Conservation (phyloP, 2,329 filamentous ascomycete genomes). For the Hawksworthiomyces lignivorus region DNA sequence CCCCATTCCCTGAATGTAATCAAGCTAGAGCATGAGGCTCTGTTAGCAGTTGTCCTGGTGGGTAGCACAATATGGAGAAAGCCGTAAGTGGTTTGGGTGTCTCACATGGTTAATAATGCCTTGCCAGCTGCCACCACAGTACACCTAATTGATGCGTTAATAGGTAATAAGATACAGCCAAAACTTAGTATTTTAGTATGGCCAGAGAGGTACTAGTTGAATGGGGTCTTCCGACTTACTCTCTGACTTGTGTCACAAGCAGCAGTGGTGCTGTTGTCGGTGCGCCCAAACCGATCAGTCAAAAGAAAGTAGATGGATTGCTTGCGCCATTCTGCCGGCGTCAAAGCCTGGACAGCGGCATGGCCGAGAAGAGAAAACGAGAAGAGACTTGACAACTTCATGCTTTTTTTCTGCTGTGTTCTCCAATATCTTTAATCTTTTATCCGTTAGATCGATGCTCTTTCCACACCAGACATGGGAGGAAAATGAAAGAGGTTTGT, state of each 20-base stretch:
- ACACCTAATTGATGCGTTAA: too few species aligned
- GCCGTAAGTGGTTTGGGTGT: neutral
- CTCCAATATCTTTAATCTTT: too few species aligned
- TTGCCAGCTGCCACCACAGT: conserved; percentile 54
- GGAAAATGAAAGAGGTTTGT: too few species aligned
- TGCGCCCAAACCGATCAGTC: conserved; percentile 47
- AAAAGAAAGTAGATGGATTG: conserved; percentile 52
- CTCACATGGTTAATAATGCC: conserved; percentile 43
- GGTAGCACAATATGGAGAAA: neutral
- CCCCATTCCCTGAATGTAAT: conserved; percentile 56
- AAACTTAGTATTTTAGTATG: too few species aligned
- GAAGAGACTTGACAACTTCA: conserved; percentile 2
- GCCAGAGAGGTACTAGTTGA: too few species aligned
- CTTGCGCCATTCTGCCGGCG: conserved; percentile 36
- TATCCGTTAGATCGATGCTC: too few species aligned
- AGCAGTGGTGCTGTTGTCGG: conserved; percentile 35
- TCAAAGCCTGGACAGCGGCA: conserved; percentile 5
- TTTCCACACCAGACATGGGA: too few species aligned
- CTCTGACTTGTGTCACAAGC: conserved; percentile 27
- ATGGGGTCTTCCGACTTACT: too few species aligned
- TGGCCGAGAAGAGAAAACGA: neutral
- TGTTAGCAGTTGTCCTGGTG: neutral
- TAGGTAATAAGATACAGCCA: too few species aligned
- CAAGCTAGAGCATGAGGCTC: conserved; percentile 30
- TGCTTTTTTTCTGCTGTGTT: too few species aligned